Conservation (phyloP, 2,329 filamentous ascomycete species). For the Curvularia spicifera region DNA sequence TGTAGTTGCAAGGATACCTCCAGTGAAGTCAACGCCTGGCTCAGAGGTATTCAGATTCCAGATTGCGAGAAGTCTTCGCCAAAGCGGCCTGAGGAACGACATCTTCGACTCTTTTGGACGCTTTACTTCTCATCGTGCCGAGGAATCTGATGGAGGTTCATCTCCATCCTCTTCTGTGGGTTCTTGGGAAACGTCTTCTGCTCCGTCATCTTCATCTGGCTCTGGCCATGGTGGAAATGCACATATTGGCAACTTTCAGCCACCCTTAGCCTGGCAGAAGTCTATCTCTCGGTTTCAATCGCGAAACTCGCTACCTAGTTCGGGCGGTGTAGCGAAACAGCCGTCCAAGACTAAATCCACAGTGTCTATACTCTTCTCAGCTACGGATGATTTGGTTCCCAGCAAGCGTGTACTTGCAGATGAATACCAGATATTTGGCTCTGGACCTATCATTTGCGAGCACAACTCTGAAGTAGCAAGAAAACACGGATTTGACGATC, state of each 20-base stretch:
- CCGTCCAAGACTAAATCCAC: constrained; percentile 66
- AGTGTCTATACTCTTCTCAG: constrained; percentile 70
- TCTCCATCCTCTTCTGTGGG: constrained; percentile 38
- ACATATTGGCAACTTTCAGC: constrained; percentile 54
- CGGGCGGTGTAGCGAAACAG: constrained; percentile 34
- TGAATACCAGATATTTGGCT: constrained; percentile 83
- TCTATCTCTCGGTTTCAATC: constrained; percentile 62
- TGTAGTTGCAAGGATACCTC: constrained; percentile 55
- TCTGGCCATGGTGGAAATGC: constrained; percentile 50
- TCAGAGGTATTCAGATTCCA: constrained; percentile 33
- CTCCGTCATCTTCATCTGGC: constrained; percentile 47
- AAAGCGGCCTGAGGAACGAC: constrained; percentile 50
- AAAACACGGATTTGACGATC: constrained; percentile 71
- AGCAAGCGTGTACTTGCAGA: constrained; percentile 77
- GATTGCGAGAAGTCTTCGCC: constrained; percentile 35
- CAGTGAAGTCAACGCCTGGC: constrained; percentile 47
- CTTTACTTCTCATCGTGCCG: constrained; percentile 27
- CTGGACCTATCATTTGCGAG: constrained; percentile 78
- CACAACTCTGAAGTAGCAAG: constrained; percentile 83
- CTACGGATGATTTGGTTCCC: constrained; percentile 71
- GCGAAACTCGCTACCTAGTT: constrained; percentile 53
- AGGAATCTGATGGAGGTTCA: constrained; percentile 33
- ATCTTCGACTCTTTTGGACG: constrained; percentile 70
- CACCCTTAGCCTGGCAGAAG: constrained; percentile 60
- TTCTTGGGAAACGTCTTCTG: constrained; percentile 49